Percentiles rank a stretch among this genome's conserved stretches.
These are phyloP conservation scores for Cytospora piceae DNA, from an alignment of 2,329 filamentous ascomycete genomes.

Conservation along the genomic window DNA sequence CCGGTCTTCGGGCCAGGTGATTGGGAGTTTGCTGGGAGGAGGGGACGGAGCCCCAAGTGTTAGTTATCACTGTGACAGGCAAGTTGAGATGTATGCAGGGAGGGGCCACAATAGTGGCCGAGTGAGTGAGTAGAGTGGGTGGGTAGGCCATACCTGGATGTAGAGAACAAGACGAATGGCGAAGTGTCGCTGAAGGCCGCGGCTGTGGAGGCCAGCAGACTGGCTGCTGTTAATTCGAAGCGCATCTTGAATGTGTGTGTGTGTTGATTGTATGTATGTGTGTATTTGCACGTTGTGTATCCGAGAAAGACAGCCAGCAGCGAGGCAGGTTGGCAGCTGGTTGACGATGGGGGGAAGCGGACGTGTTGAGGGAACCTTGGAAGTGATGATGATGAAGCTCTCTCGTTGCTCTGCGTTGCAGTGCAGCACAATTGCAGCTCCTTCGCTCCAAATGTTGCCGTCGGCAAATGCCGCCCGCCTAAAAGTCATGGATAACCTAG, in stretches of 20 bases:
- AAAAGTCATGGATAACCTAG: constrained; percentile 5
- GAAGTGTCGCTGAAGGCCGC: constrained; percentile 84
- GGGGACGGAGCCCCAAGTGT: constrained; percentile 39
- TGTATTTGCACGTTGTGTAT: not conserved
- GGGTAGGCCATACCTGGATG: constrained; percentile 67
- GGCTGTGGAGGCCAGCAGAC: constrained; percentile 60
- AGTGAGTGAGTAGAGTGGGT: not conserved
- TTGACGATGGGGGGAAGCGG: not conserved
- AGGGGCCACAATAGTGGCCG: not conserved
- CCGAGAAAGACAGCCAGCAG: not conserved
- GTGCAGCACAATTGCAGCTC: constrained; percentile 14
- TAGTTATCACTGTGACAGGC: constrained; percentile 23
- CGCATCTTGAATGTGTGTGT: constrained; percentile 52
- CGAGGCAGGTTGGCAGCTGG: not conserved
- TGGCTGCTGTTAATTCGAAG: constrained; percentile 53
- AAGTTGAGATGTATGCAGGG: constrained; percentile 13
- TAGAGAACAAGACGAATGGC: constrained; percentile 88
- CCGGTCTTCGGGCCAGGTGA: constrained; percentile 31
- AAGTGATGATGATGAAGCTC: constrained; percentile 25
- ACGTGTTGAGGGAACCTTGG: not conserved
- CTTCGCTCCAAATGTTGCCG: constrained; percentile 23
- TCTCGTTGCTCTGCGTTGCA: not conserved
- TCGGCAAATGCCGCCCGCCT: constrained; percentile 26
- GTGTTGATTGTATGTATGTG: not conserved
- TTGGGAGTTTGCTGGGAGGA: constrained; percentile 29